Evolutionary conservation across 2,329 filamentous ascomycete species (phyloP), one percentile per base, ranked within the genome.

Genomic region (Colletotrichum nymphaeae): DNA sequence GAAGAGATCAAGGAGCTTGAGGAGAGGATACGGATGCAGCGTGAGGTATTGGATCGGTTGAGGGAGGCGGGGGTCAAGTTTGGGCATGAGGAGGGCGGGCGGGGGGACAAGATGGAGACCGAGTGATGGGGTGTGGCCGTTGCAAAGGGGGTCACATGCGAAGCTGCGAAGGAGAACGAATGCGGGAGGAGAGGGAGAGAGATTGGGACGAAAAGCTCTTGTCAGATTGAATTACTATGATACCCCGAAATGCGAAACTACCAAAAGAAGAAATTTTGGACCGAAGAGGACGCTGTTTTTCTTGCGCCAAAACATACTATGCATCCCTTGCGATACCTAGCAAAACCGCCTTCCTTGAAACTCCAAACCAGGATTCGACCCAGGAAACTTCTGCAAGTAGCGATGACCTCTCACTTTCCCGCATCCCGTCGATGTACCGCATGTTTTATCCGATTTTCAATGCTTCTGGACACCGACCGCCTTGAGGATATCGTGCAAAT

Each of bases 1-100:
- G 87, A 86, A 16, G 94, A 96, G 85, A 93, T 95, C 24, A 81
- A 78, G 49, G 88, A 90, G 76, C 85, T 95, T 58, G 91, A 95
- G 83, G 87, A 85, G 59, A 87, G 88, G 78, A 92, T 95, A 56
- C 82, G 82, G 77, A 85, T 84, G 79, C 93, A 95, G 85, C 89
- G 87, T 68, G 86, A 85, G 49, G 86, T 92, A 75, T 82, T 94
- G 69, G 84, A 83, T 68, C 81, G 81, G 66, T 80, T 94, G 78
- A 85, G 87, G 73, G 87, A 88, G 35, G 85, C 88, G 56, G 88
- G 89, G 0, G 76, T 82, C 11, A 77, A 78, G 73, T 84, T 86
- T 73, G 84, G 80, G 57, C 79, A 79, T 46, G 80, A 75, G 63
- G 79, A 79, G 65, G 80, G 81, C 60, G 77, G 83, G 73, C 78